Evolutionary conservation across 2,329 filamentous ascomycete genomes (phyloP).

Genomic region (Fusarium sp.): DNA sequence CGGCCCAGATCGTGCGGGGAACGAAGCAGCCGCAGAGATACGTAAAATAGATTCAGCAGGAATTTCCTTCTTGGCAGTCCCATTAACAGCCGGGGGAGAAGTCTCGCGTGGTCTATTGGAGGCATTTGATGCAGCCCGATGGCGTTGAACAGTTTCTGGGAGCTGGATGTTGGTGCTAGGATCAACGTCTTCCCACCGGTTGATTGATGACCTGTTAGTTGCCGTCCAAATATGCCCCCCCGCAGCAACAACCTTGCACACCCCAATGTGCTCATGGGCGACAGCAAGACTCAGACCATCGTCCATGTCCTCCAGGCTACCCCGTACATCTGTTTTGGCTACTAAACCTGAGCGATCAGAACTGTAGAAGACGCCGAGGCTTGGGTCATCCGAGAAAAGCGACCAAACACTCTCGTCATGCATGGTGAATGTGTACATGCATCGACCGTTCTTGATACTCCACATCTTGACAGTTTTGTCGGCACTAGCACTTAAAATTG

Average conservation of each 20-base stretch:
- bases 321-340: slow-evolving; percentile 93
- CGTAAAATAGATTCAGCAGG: slow-evolving; percentile 82
- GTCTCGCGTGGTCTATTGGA: slow-evolving; percentile 54
- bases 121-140: slow-evolving; percentile 61
- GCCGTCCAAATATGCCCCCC: slow-evolving; percentile 90
- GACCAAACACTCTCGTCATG: slow-evolving; percentile 99
- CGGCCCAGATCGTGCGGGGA: slow-evolving; percentile 70
- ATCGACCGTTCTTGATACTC: slow-evolving; percentile 94
- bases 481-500: slow-evolving; percentile 92
- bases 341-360: slow-evolving; percentile 91
- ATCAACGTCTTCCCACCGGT: slow-evolving; percentile 90
- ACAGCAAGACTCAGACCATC: slow-evolving; percentile 92
- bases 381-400: slow-evolving; percentile 87
- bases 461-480: slow-evolving; percentile 98
- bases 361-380: slow-evolving; percentile 92
- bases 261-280: slow-evolving; percentile 89
- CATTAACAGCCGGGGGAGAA: slow-evolving; percentile 53
- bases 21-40: slow-evolving; percentile 85
- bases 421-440: slow-evolving; percentile 99
- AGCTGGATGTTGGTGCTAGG: slow-evolving; percentile 79
- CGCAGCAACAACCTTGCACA: slow-evolving; percentile 75
- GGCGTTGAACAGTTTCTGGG: slow-evolving; percentile 65
- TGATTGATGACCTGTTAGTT: slow-evolving; percentile 90
- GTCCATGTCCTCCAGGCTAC: slow-evolving; percentile 76
- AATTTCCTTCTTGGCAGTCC: slow-evolving; percentile 71